phyloP scores from a whole-genome alignment of 2,329 filamentous ascomycete species.

The Dactylellina parvicollis region DNA sequence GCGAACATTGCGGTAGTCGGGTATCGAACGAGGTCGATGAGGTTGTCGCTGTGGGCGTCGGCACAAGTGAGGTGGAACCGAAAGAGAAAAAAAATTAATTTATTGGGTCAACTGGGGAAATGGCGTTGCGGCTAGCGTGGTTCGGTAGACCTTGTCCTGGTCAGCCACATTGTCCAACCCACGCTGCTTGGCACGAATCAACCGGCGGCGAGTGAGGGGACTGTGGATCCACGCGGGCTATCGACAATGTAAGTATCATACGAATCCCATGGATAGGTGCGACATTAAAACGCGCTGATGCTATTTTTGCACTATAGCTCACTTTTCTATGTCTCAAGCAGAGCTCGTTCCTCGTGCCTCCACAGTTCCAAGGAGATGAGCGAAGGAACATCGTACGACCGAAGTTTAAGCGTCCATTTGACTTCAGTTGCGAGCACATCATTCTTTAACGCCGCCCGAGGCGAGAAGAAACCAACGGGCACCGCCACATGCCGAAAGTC shows the following conservation, averaged over 20 bases:
- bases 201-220: constrained; percentile 4
- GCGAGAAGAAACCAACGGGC: neutral
- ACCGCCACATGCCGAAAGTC: constrained; percentile 25
- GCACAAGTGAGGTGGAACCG: constrained; percentile 40
- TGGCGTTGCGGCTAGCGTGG: constrained; percentile 40
- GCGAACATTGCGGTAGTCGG: constrained; percentile 63
- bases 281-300: constrained; percentile 51
- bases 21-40: constrained; percentile 62
- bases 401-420: constrained; percentile 10
- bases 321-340: constrained; percentile 41
- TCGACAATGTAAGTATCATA: constrained; percentile 53
- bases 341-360: constrained; percentile 45
- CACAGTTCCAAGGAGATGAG: constrained; percentile 35
- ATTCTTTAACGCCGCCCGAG: constrained; percentile 9
- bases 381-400: constrained; percentile 20
- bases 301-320: constrained; percentile 42
- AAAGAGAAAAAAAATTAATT: constrained; percentile 34
- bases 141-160: constrained; percentile 37
- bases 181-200: constrained; percentile 43
- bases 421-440: neutral
- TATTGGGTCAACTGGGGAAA: constrained; percentile 16
- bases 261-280: constrained; percentile 39
- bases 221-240: constrained; percentile 44
- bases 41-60: constrained; percentile 60
- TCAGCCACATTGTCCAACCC: constrained; percentile 46